Base-by-base conservation (phyloP, 1,284 basidiomycete species). In the Ustilago bromivora region DNA sequence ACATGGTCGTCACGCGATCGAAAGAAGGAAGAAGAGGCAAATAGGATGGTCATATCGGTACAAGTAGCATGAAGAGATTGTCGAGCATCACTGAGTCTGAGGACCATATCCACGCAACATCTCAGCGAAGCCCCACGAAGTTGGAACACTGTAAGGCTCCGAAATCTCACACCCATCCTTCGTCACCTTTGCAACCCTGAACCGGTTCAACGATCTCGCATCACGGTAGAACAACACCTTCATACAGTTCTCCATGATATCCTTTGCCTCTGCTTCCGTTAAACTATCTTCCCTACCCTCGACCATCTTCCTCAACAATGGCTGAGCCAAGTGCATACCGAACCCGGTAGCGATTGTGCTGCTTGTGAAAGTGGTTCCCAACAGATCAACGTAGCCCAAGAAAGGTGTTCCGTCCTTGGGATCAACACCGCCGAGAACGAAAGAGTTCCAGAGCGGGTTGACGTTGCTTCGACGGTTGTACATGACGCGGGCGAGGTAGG, bases 311-410 rank as follows among this genome's bases (percentile, higher is more conserved):
- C 96, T 91, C 38, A 99, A 89, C 17, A 99, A 88, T 0, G 97
- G 97, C 82, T 95, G 93, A 2, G 96, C 96, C 63, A 99, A 92
- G 87, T 96, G 92, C 19, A 92, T 90, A n/a, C 96, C 97, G 86
- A 94, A 98, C 0, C 97, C 96, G 0, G 97, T 98, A 2, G 96
- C 97, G 43, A 99, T 91, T 6, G 95, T 96, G n/a, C 94, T 92
- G 9, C 95, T 91, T 11, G 92, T 90, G 86, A 98, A 99, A 0
- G 97, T 98, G 31, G 95, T 97, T 35, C 97, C 97, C 17, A 98
- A 89, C n/a, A 99, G 89, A 87, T 99, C 96, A 53, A 99, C 96
- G 85, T 93, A 99, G 3, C 94, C 92, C 57, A 99, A 88, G 68
- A 85, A 85, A 3, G 82, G 80, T 12, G 52, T 65, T 2, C 72